These are phyloP conservation scores for Xylaria castorea DNA, from an alignment of 495 filamentous ascomycete genomes.

Conservation along the genomic window DNA sequence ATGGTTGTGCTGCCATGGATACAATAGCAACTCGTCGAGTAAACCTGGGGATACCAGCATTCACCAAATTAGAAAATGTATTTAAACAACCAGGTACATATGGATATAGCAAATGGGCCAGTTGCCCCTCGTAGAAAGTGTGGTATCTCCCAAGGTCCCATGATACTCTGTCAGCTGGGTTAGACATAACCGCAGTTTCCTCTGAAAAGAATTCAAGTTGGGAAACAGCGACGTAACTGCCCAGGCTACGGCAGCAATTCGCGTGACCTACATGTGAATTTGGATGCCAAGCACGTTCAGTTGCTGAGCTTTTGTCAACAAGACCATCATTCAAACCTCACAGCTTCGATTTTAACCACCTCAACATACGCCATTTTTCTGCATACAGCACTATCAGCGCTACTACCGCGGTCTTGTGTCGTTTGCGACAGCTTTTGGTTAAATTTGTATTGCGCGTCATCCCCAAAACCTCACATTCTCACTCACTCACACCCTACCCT, in stretches of 20 bases:
- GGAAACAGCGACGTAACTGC: conserved; percentile 6
- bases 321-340: conserved; percentile 3
- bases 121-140: neutral
- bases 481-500: neutral
- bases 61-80: neutral
- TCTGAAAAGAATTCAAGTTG: neutral
- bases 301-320: neutral
- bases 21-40: neutral
- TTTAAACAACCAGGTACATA: neutral
- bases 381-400: conserved; percentile 32
- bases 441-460: conserved; percentile 28
- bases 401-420: conserved; percentile 28
- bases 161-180: neutral
- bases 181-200: neutral
- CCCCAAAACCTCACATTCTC: neutral
- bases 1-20: neutral
- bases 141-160: neutral
- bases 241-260: neutral
- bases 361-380: conserved; percentile 29
- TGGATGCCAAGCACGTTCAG: neutral
- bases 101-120: neutral
- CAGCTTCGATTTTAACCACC: conserved; percentile 7
- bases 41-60: neutral
- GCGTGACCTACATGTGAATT: neutral
- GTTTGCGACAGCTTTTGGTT: conserved; percentile 30